Base-by-base conservation (phyloP, 2,329 filamentous ascomycete genomes). In the Verticillium nubilum region DNA sequence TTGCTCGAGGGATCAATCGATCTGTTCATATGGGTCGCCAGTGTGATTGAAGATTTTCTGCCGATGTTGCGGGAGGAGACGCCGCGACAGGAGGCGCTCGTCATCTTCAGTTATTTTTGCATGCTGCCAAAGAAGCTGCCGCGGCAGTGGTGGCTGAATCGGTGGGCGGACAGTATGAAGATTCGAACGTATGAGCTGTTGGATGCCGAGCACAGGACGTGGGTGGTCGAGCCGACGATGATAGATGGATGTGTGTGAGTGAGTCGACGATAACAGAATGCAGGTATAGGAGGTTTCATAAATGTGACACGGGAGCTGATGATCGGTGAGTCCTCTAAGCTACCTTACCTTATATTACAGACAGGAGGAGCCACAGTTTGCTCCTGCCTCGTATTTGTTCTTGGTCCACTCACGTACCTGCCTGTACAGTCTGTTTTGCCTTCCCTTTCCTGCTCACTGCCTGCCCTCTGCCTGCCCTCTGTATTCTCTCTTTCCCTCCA, bases 21-120 rank as follows among this genome's bases (percentile, higher is more conserved):
- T 58, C 66, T 75, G 2, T 77, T 77, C 60, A 64, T 74, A 5
- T 77, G 75, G 75, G 67, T 76, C 28, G 76, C 73, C 60, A 58
- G 61, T 33, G 67, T 74, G 9, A 66, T 69, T 1, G 68, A 74
- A 28, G 70, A 72, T 15, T 73, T 75, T 29, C 61, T 78, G 3
- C 67, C 71, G 4, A 63, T 78, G 15, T 59, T 78, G 12, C 64
- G 65, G 19, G 58, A 60, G 5, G 29, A 58, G 35, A 61, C 62
- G 19, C 67, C 62, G 12, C 61, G 64, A 15, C 70, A 69, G 57
- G 69, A 69, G 27, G 66, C 70, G 0, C 54, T 76, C 2, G 67
- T 66, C 42, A 72, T 76, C 6, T 73, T 73, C 60, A 69, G 68
- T 6, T 69, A 71, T 57, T 75, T 71, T 52, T 71, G 69, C 37